phyloP scores from a whole-genome alignment of 2,329 filamentous ascomycete genomes.

The Graphium sp. region DNA sequence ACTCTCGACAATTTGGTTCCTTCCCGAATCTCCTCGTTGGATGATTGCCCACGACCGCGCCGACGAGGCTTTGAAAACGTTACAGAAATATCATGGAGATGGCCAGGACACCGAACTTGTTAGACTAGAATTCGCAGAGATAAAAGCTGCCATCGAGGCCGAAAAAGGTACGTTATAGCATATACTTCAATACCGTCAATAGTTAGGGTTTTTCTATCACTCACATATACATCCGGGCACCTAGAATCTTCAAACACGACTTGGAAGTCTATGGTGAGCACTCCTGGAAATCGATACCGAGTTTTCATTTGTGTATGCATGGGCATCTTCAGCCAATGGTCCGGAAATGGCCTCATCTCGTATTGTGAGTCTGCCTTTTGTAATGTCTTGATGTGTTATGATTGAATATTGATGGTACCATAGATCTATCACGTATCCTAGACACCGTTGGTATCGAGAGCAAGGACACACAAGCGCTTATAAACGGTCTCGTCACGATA shows the following conservation, averaged over 20 bases:
- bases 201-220: not conserved
- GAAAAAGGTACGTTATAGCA: constrained; percentile 25
- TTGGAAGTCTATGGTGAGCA: constrained; percentile 13
- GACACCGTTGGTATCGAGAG: constrained; percentile 24
- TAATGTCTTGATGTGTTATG: constrained; percentile 5
- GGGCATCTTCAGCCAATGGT: constrained; percentile 23
- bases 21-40: constrained; percentile 48
- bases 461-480: constrained; percentile 18
- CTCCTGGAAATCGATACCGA: constrained; percentile 14
- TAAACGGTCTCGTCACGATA: constrained; percentile 8
- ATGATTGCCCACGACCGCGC: constrained; percentile 35
- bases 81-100: constrained; percentile 39
- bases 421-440: constrained; percentile 24
- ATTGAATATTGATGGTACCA: not conserved
- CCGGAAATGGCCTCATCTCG: constrained; percentile 15
- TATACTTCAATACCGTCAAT: not conserved
- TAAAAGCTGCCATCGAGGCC: constrained; percentile 15
- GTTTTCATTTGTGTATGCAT: constrained; percentile 22
- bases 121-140: constrained; percentile 31
- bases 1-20: constrained; percentile 21
- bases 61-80: constrained; percentile 31
- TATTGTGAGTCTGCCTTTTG: too few relatives aligned
- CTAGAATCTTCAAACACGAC: constrained; percentile 9
- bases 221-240: too few relatives aligned
- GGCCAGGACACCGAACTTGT: constrained; percentile 34